Percentiles rank a stretch among this genome's conserved stretches.
These are phyloP conservation scores for Psilocybe azurescens DNA, from an alignment of 768 basidiomycete genomes.

Conservation along the genomic window DNA sequence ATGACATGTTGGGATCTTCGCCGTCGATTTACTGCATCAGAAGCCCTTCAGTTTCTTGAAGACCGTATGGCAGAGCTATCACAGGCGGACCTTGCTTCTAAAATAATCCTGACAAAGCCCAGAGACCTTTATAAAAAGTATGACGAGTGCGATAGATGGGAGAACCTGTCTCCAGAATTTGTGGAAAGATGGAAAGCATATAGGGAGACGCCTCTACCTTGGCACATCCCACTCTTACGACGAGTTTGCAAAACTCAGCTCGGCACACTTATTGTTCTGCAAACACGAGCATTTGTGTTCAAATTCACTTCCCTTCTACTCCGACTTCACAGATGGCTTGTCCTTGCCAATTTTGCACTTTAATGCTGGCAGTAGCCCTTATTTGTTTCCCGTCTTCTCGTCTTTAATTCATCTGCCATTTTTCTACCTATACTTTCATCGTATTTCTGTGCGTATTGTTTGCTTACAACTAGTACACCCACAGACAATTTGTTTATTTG, in stretches of 20 bases:
- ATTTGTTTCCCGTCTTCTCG: too few species aligned
- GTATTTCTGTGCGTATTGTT: too few species aligned
- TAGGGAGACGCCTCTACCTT: conserved; percentile 21
- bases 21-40: conserved; percentile 28
- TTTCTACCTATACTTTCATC: too few species aligned
- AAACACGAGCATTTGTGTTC: not conserved
- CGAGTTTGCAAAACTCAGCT: not conserved
- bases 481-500: too few species aligned
- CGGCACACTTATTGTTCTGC: not conserved
- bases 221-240: conserved; percentile 10
- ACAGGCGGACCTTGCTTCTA: not conserved
- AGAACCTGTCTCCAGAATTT: conserved; percentile 19
- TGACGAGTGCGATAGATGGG: conserved; percentile 24
- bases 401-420: too few species aligned
- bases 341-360: too few species aligned
- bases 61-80: conserved; percentile 1
- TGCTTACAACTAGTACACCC: too few species aligned
- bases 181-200: conserved; percentile 21
- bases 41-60: conserved; percentile 32
- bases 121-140: not conserved
- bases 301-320: not conserved
- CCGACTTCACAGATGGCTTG: too few species aligned
- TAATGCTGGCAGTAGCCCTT: too few species aligned
- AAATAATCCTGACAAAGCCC: conserved; percentile 1
- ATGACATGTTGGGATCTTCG: conserved; percentile 29